Evolutionary conservation across 192 early-diverging fungal species (phyloP), one percentile per base, ranked within the genome.

Genomic region (Globomyces pollinis-pini): DNA sequence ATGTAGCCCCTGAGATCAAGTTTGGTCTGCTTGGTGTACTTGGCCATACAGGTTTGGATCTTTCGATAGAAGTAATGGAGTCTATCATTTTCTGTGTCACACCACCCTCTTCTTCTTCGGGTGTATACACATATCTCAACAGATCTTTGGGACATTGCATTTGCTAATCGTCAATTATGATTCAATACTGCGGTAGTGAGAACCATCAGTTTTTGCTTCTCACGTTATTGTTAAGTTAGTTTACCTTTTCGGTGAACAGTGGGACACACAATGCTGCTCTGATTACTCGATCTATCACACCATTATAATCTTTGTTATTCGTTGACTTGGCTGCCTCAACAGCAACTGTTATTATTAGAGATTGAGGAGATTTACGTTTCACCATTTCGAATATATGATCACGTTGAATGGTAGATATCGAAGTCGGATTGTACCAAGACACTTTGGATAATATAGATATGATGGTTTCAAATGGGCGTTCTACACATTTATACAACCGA

Each of bases 401-500:
- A 11, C 87, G 68, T 53, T 90, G 88, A 11, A 84, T 53, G 1
- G 78, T 81, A 0, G 75, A 61, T 21, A 89, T 72, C 5, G 73
- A 53, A 38, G 85, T 57, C 0, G 79, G 64, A 41, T 80, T 70
- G 50, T 89, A 79, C 86, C 87, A 90, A 11, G 88, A 86, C 24
- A 88, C 77, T 58, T 89, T 90, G 30, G 66, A 57, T 24, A 90
- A 18, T 31, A 88, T 76, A 0, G 81, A 83, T 23, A 86, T 77
- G n/a, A 90, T 82, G 54, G 83, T 87, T 38, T 89, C 84, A 67
- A 88, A 90, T 13, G 88, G 87, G 8, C 86, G 65, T 55, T 84
- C 83, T 1, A 84, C 21, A 47, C 5, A 28, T 47, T 47, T 26
- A 8, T 23, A 15, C 28, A 47, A 12, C 44, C 44, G n/a, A n/a